These are phyloP conservation scores for Streptanthus diversifolius DNA, from an alignment of 345 rosid genomes.

Conservation along the genomic window DNA sequence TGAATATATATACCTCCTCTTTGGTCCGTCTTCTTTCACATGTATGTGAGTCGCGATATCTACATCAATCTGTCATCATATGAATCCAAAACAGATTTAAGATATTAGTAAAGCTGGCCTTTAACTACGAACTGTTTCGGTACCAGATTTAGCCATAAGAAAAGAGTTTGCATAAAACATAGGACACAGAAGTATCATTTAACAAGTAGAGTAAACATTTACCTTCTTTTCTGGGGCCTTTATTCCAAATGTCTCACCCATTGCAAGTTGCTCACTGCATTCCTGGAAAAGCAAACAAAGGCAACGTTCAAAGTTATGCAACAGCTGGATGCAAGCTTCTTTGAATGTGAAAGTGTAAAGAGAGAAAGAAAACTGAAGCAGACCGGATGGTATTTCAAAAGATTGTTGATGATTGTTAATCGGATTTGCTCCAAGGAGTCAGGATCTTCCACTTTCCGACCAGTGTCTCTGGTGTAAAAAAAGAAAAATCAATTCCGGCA, in stretches of 20 bases:
- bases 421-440: constrained; percentile 88
- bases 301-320: not conserved
- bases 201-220: not conserved
- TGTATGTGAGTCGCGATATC: constrained; percentile 75
- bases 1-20: constrained; percentile 59
- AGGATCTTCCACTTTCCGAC: constrained; percentile 97
- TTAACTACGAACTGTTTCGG: not conserved
- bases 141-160: not conserved
- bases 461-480: constrained; percentile 56
- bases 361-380: constrained; percentile 32
- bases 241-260: constrained; percentile 96
- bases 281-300: constrained; percentile 47
- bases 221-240: constrained; percentile 90
- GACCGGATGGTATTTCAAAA: constrained; percentile 94
- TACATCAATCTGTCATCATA: constrained; percentile 70
- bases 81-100: not conserved
- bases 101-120: not conserved
- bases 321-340: not conserved
- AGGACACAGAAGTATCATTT: not conserved
- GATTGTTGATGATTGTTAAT: constrained; percentile 87
- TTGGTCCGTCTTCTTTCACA: constrained; percentile 81
- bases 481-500: not conserved
- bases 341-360: not conserved
- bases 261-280: constrained; percentile 83
- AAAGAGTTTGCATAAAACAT: not conserved